Evolutionary conservation across 129 eudicot genomes (phyloP), one percentile per base, ranked within the genome.

Genomic region (Flaveria ramosissima): DNA sequence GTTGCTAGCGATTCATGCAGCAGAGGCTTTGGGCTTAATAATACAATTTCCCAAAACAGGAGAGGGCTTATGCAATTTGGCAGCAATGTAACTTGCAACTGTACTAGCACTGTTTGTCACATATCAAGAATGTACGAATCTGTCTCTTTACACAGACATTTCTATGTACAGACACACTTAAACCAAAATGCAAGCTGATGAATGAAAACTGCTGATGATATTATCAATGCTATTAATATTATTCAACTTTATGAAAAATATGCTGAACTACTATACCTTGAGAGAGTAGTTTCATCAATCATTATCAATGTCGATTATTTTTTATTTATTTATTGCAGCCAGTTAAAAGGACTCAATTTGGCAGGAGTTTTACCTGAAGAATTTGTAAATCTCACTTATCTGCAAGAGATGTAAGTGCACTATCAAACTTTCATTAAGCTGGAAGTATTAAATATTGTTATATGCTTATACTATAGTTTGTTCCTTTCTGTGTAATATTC

Each of bases 341-440:
- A 69, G 80, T 53, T 93, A 72, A 89, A 83, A 81, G 86, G 96
- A 74, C 88, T 90, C 75, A 91, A 87, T 83, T 74, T 93, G 84
- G 80, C 90, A 1, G 98, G 98, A 78, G 74, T 53, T 74, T 26
- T 93, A 55, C 97, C 98, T 23, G 84, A 41, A 80, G 97, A 87
- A 71, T 90, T 93, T 81, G 85, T 74, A 14, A 77, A 81, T 68
- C 88, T 93, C 71, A 47, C 79, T 77, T 62, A 66, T 76, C 92
- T 93, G 50, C 83, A 42, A 79, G 91, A 78, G 75, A 21, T 93
- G 98, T 93, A 84, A 87, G 93, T 72, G 2, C 9, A 30, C 66
- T 30, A 3, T 71, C 6, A 24, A 71, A 59, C 65, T 59, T 59
- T 59, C 30, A 59, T 21, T 9, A 59, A 59, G 4, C 65, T 23